Evolutionary conservation across 495 filamentous ascomycete species (phyloP).

Genomic region (Apodospora peruviana): DNA sequence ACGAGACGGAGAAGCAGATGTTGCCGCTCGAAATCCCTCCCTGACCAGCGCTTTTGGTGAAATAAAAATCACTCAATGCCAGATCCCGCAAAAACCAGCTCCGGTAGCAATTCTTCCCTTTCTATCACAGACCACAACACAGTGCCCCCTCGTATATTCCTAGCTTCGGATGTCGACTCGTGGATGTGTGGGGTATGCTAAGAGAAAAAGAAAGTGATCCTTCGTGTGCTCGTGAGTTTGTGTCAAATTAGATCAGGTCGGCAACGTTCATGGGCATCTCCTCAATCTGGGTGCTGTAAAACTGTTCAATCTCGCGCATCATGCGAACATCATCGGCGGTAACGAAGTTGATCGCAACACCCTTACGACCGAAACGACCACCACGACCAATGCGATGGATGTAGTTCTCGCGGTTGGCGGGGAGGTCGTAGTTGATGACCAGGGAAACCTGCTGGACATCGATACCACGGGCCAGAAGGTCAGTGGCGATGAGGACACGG

Average conservation of each 20-base stretch:
- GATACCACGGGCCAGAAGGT: slow-evolving; percentile 96
- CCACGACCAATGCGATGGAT: slow-evolving; percentile 96
- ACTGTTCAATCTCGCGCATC: slow-evolving; percentile 91
- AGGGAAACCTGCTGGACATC: slow-evolving; percentile 99
- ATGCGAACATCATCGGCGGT: slow-evolving; percentile 97
- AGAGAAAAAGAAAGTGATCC: slow-evolving; percentile 19
- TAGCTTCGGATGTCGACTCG: slow-evolving; percentile 18
- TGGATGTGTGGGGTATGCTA: slow-evolving; percentile 20
- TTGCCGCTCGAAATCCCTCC: slow-evolving; percentile 2
- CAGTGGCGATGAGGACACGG: slow-evolving; percentile 95
- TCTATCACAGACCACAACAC: slow-evolving; percentile 24
- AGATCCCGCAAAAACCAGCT: slow-evolving; percentile 17
- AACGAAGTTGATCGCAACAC: slow-evolving; percentile 99
- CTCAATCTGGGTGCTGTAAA: slow-evolving; percentile 97
- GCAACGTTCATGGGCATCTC: slow-evolving; percentile 99
- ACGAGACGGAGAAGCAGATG: slow-evolving; percentile 22
- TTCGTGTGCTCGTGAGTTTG: neutral
- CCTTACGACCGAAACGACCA: slow-evolving; percentile 95
- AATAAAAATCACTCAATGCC: slow-evolving; percentile 22
- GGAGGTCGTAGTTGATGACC: slow-evolving; percentile 98
- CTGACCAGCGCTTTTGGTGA: slow-evolving; percentile 24
- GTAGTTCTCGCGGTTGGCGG: slow-evolving; percentile 99
- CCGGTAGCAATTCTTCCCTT: slow-evolving; percentile 16
- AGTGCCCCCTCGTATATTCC: slow-evolving; percentile 18
- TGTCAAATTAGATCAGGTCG: slow-evolving; percentile 46